phyloP scores from a whole-genome alignment of 73 alveolate species.

The Paramecium bursaria region DNA sequence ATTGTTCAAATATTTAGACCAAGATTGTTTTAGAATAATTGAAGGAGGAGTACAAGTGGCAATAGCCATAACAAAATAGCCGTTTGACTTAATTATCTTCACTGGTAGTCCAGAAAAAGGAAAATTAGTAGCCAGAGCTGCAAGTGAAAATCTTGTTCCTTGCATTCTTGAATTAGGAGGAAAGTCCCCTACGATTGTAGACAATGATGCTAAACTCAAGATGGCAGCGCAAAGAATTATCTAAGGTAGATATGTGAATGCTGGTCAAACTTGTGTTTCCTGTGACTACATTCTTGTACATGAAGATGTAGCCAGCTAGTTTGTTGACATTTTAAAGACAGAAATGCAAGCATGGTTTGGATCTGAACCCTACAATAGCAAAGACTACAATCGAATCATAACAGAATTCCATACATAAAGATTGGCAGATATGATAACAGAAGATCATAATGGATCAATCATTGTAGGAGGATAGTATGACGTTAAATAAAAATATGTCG shows the following conservation, averaged over 20 bases:
- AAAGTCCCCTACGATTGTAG: slow-evolving; percentile 92
- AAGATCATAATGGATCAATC: slow-evolving; percentile 80
- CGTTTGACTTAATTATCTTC: slow-evolving; percentile 88
- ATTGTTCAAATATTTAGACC: slow-evolving; percentile 78
- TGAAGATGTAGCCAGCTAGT: slow-evolving; percentile 70
- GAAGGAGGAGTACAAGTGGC: slow-evolving; percentile 91
- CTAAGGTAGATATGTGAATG: slow-evolving; percentile 88
- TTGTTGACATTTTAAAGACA: slow-evolving; percentile 74
- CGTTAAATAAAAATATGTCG: slow-evolving; percentile 38
- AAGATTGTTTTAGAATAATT: slow-evolving; percentile 64
- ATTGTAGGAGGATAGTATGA: slow-evolving; percentile 82
- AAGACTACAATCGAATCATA: slow-evolving; percentile 81
- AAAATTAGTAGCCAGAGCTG: slow-evolving; percentile 87
- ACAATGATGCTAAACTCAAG: slow-evolving; percentile 84
- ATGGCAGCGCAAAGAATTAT: slow-evolving; percentile 86
- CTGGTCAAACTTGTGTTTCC: slow-evolving; percentile 92
- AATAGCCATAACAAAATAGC: slow-evolving; percentile 72
- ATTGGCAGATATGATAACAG: slow-evolving; percentile 71
- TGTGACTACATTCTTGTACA: slow-evolving; percentile 92
- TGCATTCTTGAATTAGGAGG: slow-evolving; percentile 94
- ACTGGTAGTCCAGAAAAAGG: slow-evolving; percentile 95
- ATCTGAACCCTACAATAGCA: slow-evolving; percentile 78
- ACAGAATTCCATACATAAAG: slow-evolving; percentile 83
- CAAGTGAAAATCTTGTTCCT: slow-evolving; percentile 89
- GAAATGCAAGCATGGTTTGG: slow-evolving; percentile 78